phyloP scores from a whole-genome alignment of 768 basidiomycete genomes.

The Amanita exitialis region DNA sequence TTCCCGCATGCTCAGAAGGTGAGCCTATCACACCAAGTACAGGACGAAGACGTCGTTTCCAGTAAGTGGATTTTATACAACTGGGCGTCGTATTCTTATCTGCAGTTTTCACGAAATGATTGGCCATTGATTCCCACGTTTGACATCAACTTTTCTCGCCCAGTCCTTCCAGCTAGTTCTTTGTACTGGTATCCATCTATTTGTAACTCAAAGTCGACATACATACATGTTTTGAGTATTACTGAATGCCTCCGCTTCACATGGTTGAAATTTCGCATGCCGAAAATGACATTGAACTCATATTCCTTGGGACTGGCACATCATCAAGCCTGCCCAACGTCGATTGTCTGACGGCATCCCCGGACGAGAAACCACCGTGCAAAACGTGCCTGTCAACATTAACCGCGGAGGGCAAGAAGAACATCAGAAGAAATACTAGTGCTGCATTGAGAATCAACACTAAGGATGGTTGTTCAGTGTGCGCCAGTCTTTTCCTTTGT shows the following conservation, averaged over 20 bases:
- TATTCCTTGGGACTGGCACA: conserved; percentile 80
- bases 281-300: conserved; percentile 34
- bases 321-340: conserved; percentile 63
- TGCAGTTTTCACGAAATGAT: conserved; percentile 3
- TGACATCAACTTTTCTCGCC: too few relatives aligned
- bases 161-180: too few relatives aligned
- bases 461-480: conserved; percentile 38
- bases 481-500: conserved; percentile 13
- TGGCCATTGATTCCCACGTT: background rate
- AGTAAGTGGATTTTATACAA: conserved; percentile 37
- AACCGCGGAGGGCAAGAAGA: conserved; percentile 67
- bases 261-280: background rate
- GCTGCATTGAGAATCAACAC: conserved; percentile 45
- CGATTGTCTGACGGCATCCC: conserved; percentile 66
- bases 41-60: conserved; percentile 84
- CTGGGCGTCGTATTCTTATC: background rate
- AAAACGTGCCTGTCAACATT: conserved; percentile 60
- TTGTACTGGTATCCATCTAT: background rate
- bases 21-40: conserved; percentile 72
- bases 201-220: background rate
- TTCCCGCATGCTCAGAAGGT: conserved; percentile 92
- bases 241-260: background rate
- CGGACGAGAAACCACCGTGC: conserved; percentile 35
- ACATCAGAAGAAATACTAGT: conserved; percentile 78
- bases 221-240: background rate